Conservation (phyloP, 2,329 filamentous ascomycete species). For the Achaetomium macrosporum region DNA sequence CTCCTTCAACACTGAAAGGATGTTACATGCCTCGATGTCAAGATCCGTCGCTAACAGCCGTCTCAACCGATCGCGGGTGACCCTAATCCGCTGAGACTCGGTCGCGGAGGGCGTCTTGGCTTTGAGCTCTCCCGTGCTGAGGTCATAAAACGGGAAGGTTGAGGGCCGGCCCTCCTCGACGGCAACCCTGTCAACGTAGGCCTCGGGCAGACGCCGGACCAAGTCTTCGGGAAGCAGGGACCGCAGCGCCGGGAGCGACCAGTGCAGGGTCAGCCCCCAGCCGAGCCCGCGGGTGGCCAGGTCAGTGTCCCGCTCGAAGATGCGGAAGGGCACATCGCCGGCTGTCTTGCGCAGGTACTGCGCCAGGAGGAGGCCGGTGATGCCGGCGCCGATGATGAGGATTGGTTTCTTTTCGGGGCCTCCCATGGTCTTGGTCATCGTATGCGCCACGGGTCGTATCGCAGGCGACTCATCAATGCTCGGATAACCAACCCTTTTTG, state of each 20-base stretch:
- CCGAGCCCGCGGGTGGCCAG: slow-evolving; percentile 44
- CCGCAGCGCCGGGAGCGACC: slow-evolving; percentile 50
- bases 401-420: slow-evolving; percentile 12
- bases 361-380: slow-evolving; percentile 23
- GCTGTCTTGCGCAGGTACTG: slow-evolving; percentile 25
- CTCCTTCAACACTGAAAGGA: not conserved
- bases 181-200: slow-evolving; percentile 49
- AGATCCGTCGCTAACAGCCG: slow-evolving; percentile 40
- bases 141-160: slow-evolving; percentile 50
- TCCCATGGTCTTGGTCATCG: slow-evolving; percentile 1
- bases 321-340: slow-evolving; percentile 34
- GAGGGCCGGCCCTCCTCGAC: slow-evolving; percentile 42
- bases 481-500: no score
- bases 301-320: slow-evolving; percentile 49
- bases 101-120: slow-evolving; percentile 39
- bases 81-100: slow-evolving; percentile 41
- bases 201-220: slow-evolving; percentile 39
- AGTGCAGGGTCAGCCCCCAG: slow-evolving; percentile 61
- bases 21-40: slow-evolving; percentile 37
- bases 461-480: not conserved
- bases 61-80: slow-evolving; percentile 42
- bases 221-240: slow-evolving; percentile 45
- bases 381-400: slow-evolving; percentile 24
- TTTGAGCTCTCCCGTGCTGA: slow-evolving; percentile 41
- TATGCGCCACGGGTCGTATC: not conserved